Conservation (phyloP, 768 basidiomycete genomes). For the Rhodotorula graminis region DNA sequence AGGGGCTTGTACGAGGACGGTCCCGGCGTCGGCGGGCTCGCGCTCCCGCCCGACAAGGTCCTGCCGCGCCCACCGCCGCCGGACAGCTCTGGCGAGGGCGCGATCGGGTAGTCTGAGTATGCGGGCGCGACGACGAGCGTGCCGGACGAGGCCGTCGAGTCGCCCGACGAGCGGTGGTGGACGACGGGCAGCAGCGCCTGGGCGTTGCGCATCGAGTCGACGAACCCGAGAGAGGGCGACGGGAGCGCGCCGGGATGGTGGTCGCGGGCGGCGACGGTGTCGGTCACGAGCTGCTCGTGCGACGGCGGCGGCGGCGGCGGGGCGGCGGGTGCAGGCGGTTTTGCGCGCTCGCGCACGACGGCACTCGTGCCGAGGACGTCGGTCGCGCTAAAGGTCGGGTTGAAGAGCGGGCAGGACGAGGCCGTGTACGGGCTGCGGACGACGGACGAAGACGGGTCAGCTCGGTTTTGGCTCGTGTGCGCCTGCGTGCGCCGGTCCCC, state of each 20-base stretch:
- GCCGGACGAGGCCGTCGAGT: too few relatives aligned
- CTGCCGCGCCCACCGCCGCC: too few relatives aligned
- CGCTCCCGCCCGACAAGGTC: neutral
- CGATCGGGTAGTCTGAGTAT: conserved; percentile 6
- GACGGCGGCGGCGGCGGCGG: too few relatives aligned
- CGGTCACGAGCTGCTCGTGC: neutral
- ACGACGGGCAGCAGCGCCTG: neutral
- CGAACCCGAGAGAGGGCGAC: neutral
- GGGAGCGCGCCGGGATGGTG: neutral
- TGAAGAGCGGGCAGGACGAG: conserved; percentile 12
- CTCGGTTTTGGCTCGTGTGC: too few relatives aligned
- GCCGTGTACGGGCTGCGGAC: conserved; percentile 9
- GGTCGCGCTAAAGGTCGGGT: neutral
- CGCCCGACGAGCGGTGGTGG: neutral
- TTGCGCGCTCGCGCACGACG: neutral
- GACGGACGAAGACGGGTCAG: neutral
- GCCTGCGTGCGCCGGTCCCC: too few relatives aligned
- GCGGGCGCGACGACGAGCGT: too few relatives aligned
- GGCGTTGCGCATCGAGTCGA: neutral
- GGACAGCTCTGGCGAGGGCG: neutral
- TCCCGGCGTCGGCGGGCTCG: neutral
- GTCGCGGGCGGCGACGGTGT: neutral
- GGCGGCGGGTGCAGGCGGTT: too few relatives aligned
- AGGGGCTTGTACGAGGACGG: too few relatives aligned
- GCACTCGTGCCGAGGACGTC: neutral